Conservation (phyloP, 2,329 filamentous ascomycete genomes). For the Xylariaceae sp. region DNA sequence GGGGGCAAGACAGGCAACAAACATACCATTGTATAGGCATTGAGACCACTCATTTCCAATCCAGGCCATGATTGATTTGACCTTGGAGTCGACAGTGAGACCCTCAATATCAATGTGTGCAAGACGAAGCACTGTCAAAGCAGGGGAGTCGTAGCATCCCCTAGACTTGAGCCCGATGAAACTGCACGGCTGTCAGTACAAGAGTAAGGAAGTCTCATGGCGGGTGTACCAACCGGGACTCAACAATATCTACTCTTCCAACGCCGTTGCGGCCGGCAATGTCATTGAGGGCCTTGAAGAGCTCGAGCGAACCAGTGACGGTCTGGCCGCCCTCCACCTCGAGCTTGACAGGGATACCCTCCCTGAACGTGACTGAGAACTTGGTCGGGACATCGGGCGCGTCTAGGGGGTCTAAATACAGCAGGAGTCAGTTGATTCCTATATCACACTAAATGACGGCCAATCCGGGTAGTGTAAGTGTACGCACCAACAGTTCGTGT, state of each 20-base stretch:
- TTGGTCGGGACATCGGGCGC: conserved; percentile 67
- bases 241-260: conserved; percentile 75
- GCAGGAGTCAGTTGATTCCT: not conserved
- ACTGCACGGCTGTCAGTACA: too few relatives aligned
- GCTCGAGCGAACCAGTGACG: conserved; percentile 64
- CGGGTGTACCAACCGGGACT: too few relatives aligned
- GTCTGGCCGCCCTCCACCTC: conserved; percentile 49
- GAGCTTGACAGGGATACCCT: conserved; percentile 66
- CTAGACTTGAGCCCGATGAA: conserved; percentile 70
- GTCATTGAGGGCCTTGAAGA: conserved; percentile 68
- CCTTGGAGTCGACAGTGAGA: conserved; percentile 54
- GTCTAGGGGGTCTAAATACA: conserved; percentile 54
- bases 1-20: not conserved
- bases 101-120: conserved; percentile 52
- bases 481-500: conserved; percentile 47
- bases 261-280: conserved; percentile 66
- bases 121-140: conserved; percentile 38
- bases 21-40: conserved; percentile 40
- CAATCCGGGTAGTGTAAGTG: not conserved
- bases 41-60: conserved; percentile 52
- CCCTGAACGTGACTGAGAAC: conserved; percentile 67
- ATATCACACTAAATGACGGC: not conserved
- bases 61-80: conserved; percentile 55
- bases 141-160: conserved; percentile 73
- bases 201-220: too few relatives aligned